Evolutionary conservation across 805 yeast genomes (phyloP), one percentile per base, ranked within the genome.

Genomic region (Yamadazyma olivae): DNA sequence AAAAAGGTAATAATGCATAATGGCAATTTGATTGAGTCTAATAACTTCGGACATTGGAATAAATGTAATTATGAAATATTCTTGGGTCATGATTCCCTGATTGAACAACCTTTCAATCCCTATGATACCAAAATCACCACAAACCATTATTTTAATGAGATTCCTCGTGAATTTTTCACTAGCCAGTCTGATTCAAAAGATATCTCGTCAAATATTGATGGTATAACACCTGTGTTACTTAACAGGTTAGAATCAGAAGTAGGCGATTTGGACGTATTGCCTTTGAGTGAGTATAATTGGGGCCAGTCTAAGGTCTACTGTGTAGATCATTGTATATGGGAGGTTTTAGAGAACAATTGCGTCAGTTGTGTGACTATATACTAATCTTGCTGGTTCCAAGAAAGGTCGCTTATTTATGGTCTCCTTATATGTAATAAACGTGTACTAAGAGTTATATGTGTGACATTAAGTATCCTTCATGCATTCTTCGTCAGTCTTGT

Each of bases 21-120:
- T 42, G 81, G 81, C 23, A 61, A 67, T 7, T 50, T 69, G 4
- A 61, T 73, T n/a, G 75, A 73, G 44, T 66, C 75, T 3, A 54
- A 72, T 18, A 73, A 71, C 32, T 79, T 79, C 49, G 66, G 75
- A 58, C 73, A 64, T 35, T 79, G 81, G 67, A 71, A 71, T 44
- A 63, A 64, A 40, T 67, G 79, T 41, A 61, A 66, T 35, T 72
- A 77, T 76, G 50, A 46, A 31, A 50, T 71, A 5, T 35, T 32
- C 32, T 13, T 41, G 12, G 41, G 40, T 3, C 18, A 13, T 10
- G 24, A 34, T 15, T 31, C 34, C 10, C 12, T 26, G 3, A 3
- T 8, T 5, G n/a, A 30, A 6, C 28, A 32, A 16, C 40, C 41
- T 3, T 43, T 43, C 13, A 32, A 37, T 5, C 41, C 32, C 3